Evolutionary conservation across 2,329 filamentous ascomycete species (phyloP), one percentile per base, ranked within the genome.

Genomic region (Fusarium sp.): DNA sequence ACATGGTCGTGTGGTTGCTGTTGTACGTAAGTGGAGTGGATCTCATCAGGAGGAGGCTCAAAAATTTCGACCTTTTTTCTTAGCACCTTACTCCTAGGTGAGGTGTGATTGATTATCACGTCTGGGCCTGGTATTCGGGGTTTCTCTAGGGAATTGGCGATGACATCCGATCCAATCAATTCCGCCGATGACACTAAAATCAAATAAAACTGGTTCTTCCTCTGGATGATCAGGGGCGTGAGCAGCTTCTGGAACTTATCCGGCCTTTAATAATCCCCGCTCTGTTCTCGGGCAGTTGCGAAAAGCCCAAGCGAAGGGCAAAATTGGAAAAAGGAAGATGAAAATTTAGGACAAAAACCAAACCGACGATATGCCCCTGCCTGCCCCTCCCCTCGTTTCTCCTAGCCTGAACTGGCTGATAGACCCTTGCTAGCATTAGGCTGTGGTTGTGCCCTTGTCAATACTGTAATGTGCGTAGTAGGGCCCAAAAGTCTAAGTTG

Each of bases 221-320:
- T 57, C 36, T 48, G 26, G 51, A 36, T 36, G 26, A 55, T 56
- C 58, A 71, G 61, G 70, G 61, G 45, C 50, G 31, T 50, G 26
- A 61, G 55, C 48, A 50, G 61, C 65, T 75, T 76, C 72, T 76
- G 70, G 74, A 74, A 76, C 68, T 53, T 66, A 54, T 68, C 48
- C 38, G 47, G 47, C 44, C 67, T 35, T 61, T 42, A 33, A 51
- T 24, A 39, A 58, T 57, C 72, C 72, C 70, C 65, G 70, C 72
- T 72, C 48, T 64, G 59, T 62, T 38, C 60, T 60, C 61, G 65
- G 44, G 36, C 47, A 56, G 48, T 59, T 39, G 66, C 55, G 51
- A 58, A 60, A 56, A 55, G 57, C 33, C 45, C 53, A 60, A 66
- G 63, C 63, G 50, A 65, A 65, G 36, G 18, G 31, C 38, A 61